Conservation (phyloP, 106 monocot species). For the Dendrobium huoshanense region DNA sequence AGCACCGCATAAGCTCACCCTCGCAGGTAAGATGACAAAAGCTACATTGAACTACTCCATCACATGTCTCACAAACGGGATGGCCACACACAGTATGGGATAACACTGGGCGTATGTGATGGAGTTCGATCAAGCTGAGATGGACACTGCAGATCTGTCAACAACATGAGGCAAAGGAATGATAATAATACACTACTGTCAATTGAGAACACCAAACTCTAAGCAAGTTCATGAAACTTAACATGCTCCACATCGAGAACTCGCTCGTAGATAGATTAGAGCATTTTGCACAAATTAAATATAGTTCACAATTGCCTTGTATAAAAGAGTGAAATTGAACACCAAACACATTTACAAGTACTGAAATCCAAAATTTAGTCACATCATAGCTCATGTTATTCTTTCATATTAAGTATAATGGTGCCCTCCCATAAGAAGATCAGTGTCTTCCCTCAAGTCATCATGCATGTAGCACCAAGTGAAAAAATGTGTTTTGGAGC, state of each 20-base stretch:
- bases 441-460: background rate
- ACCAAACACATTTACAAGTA: background rate
- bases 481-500: background rate
- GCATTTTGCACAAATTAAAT: background rate
- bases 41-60: slow-evolving; percentile 42
- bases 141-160: slow-evolving; percentile 68
- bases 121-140: slow-evolving; percentile 44
- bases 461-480: background rate
- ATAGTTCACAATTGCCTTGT: background rate
- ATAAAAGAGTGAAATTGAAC: background rate
- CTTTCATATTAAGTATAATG: background rate
- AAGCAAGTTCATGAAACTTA: too few species aligned
- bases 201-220: too few species aligned
- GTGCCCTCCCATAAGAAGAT: background rate
- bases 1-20: slow-evolving; percentile 31
- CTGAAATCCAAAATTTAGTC: background rate
- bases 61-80: slow-evolving; percentile 34
- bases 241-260: too few species aligned
- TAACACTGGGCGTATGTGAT: slow-evolving; percentile 33
- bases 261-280: too few species aligned
- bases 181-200: too few species aligned
- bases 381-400: background rate
- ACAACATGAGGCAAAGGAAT: background rate
- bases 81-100: slow-evolving; percentile 63
- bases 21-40: slow-evolving; percentile 57